Evolutionary conservation across 148 eudicot genomes (phyloP).

Genomic region (Silene conica): DNA sequence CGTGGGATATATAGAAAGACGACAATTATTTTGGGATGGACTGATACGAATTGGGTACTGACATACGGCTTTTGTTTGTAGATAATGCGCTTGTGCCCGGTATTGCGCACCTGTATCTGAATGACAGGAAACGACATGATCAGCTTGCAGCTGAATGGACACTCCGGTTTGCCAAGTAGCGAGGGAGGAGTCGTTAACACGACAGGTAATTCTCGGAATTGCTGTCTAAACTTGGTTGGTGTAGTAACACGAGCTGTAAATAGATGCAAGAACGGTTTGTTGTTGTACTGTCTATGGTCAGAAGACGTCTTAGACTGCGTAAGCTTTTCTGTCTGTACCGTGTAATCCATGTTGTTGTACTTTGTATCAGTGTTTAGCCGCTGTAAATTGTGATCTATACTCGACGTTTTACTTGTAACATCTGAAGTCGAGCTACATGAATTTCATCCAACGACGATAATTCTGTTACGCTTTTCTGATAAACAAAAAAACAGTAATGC

Average conservation of each 20-base stretch:
- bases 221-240: no score
- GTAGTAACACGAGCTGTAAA: neutral
- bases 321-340: no score
- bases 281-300: no score
- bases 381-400: neutral
- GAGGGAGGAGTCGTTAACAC: neutral
- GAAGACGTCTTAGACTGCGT: no score
- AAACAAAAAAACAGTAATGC: neutral
- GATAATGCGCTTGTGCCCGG: slow-evolving; percentile 68
- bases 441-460: neutral
- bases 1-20: no score
- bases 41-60: neutral
- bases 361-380: no score
- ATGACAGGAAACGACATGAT: slow-evolving; percentile 66
- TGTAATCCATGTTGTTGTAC: neutral
- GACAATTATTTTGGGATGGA: no score
- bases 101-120: slow-evolving; percentile 68
- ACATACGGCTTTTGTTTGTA: slow-evolving; percentile 26
- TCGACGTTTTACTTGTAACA: no score
- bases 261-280: no score
- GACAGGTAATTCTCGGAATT: neutral
- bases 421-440: no score
- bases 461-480: neutral
- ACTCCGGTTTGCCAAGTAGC: slow-evolving; percentile 71
- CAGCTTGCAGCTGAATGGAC: slow-evolving; percentile 94